Evolutionary conservation across 331 rosid genomes (phyloP).

Genomic region (Phaseolus coccineus): DNA sequence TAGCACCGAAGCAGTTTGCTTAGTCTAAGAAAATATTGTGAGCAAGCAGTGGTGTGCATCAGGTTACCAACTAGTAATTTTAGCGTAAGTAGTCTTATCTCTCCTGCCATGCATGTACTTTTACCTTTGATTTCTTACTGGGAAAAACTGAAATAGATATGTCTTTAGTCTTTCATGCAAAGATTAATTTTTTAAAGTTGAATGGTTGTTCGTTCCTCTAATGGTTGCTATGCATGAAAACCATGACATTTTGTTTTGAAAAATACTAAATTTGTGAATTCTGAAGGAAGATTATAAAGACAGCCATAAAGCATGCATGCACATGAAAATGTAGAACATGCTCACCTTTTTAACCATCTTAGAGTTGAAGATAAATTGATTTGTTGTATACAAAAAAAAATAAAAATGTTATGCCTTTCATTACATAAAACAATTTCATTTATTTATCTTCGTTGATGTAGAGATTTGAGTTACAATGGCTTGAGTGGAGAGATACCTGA

Average conservation of each 20-base stretch:
- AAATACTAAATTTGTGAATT: slow-evolving; percentile 1
- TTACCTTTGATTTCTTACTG: background rate
- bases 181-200: background rate
- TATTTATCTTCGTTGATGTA: slow-evolving; percentile 45
- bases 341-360: slow-evolving; percentile 1
- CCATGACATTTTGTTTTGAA: background rate
- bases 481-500: slow-evolving; percentile 78
- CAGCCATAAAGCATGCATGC: slow-evolving; percentile 1
- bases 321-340: slow-evolving; percentile 31
- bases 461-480: slow-evolving; percentile 86
- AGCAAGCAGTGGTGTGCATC: slow-evolving; percentile 5
- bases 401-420: background rate
- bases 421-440: slow-evolving; percentile 29
- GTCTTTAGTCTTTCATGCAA: background rate
- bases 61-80: background rate
- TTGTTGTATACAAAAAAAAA: background rate
- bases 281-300: slow-evolving; percentile 3
- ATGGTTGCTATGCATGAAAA: background rate
- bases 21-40: background rate
- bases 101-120: background rate
- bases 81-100: background rate
- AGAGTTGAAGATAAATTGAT: background rate
- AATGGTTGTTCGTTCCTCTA: background rate
- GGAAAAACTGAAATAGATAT: background rate
- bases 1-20: background rate